Percentiles rank a stretch among this genome's conserved stretches.
Evolutionary conservation across 1,284 basidiomycete genomes (phyloP).

Genomic region (Blastosporella zonata): DNA sequence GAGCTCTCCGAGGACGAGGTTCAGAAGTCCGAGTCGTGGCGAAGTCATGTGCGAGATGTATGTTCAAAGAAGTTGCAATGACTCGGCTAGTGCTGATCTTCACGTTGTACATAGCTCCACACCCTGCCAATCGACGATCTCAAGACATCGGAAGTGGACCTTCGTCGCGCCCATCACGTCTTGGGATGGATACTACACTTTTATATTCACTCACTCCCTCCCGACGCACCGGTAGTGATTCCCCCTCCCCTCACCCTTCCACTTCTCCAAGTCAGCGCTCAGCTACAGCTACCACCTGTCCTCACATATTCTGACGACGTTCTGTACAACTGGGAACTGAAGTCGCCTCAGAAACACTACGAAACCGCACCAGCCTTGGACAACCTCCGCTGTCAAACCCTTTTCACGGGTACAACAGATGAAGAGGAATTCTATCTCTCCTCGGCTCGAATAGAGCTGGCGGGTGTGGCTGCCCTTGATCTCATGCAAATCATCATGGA

Average conservation of each 20-base stretch:
- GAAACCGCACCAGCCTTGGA: slow-evolving; percentile 32
- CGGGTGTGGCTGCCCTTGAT: slow-evolving; percentile 82
- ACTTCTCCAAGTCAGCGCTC: slow-evolving; percentile 69
- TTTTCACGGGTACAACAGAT: slow-evolving; percentile 82
- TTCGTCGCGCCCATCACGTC: slow-evolving; percentile 84
- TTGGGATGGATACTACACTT: slow-evolving; percentile 86
- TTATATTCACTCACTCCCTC: slow-evolving; percentile 80
- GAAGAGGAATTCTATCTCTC: slow-evolving; percentile 90
- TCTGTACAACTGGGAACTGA: slow-evolving; percentile 84
- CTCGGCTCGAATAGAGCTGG: slow-evolving; percentile 88
- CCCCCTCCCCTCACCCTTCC: slow-evolving; percentile 78
- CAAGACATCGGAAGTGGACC: slow-evolving; percentile 55
- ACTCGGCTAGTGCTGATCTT: background rate
- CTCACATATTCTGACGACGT: slow-evolving; percentile 94
- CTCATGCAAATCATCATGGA: slow-evolving; percentile 90
- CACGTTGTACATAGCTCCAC: slow-evolving; percentile 33
- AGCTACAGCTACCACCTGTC: slow-evolving; percentile 85
- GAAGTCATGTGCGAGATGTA: slow-evolving; percentile 19
- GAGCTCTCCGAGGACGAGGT: slow-evolving; percentile 13
- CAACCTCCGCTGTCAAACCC: slow-evolving; percentile 62
- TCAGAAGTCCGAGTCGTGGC: slow-evolving; percentile 19
- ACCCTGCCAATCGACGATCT: slow-evolving; percentile 51
- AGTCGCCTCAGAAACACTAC: slow-evolving; percentile 19
- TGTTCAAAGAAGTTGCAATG: background rate
- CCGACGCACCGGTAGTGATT: slow-evolving; percentile 51